Base-by-base conservation (phyloP, 352 stramenopile genomes). In the Pythium biforme region DNA sequence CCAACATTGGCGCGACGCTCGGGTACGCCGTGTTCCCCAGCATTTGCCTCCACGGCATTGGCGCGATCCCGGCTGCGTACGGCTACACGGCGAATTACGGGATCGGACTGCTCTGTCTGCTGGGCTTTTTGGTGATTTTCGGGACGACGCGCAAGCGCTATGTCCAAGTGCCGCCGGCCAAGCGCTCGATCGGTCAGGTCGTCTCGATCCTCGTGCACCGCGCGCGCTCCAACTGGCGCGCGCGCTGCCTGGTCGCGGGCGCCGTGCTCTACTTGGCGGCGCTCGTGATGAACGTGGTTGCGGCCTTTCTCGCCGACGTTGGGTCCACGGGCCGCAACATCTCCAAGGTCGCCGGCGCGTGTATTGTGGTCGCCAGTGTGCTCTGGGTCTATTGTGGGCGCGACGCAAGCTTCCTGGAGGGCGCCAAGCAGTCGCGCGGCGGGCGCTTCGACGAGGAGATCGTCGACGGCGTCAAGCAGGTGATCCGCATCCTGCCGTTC, bases 401-500 rank as follows among this genome's bases (percentile, higher is more conserved):
- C 9, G 57, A 79, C 41, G 33, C 55, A 22, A 70, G 60, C 0
- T 83, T 77, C 66, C 43, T 83, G 25, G 72, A 88, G 22, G 64
- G 22, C 2, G 73, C 61, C 22, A 82, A 81, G 59, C 39, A 50
- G 43, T 74, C 59, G 7, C 11, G 49, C 20, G 73, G 73, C 3
- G 76, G 73, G 1, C n/a, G 49, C 6, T 84, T 77, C 19, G 72
- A 81, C 29, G 69, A 79, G 22, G 45, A 75, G 15, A 56, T 66
- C 19, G 69, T 88, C 0, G 73, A 79, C 4, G 78, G 69, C 11
- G 73, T 84, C 61, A 81, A 80, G 66, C 66, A 73, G 6, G 64
- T 85, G 0, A 61, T 88, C 3, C 74, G 76, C 14, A 67, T 83
- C 8, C 57, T 88, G 1, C 78, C 78, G 15, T 84, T 79, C 56